These are phyloP conservation scores for Pulicaria dysenterica DNA, from an alignment of 129 eudicot species.

Conservation along the genomic window DNA sequence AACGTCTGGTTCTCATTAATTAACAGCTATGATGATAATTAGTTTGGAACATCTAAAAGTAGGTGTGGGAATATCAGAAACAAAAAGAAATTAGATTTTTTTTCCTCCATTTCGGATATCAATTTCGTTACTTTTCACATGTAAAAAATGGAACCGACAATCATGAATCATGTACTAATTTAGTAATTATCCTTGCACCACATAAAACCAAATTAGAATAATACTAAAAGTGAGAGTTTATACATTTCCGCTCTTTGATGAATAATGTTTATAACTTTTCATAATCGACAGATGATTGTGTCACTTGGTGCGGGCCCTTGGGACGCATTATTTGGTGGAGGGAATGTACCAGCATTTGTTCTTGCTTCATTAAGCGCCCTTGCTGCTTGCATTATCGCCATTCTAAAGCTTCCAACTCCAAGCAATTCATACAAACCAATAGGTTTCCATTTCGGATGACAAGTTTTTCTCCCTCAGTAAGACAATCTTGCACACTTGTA, in stretches of 20 bases:
- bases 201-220: too few species aligned
- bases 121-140: too few species aligned
- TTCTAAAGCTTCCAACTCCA: slow-evolving; percentile 67
- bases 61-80: too few species aligned
- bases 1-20: too few species aligned
- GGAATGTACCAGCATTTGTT: slow-evolving; percentile 91
- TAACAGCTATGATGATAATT: too few species aligned
- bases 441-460: slow-evolving; percentile 77
- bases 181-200: too few species aligned
- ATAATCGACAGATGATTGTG: slow-evolving; percentile 67
- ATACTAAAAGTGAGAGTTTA: not conserved
- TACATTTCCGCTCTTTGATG: not conserved
- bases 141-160: too few species aligned
- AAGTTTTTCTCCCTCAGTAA: slow-evolving; percentile 13
- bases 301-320: slow-evolving; percentile 99
- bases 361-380: slow-evolving; percentile 81
- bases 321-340: slow-evolving; percentile 98
- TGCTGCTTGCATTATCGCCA: slow-evolving; percentile 81
- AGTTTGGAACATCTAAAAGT: too few species aligned
- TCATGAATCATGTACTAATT: too few species aligned
- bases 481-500: slow-evolving; percentile 23
- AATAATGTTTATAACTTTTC: not conserved
- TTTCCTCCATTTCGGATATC: too few species aligned
- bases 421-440: slow-evolving; percentile 62
- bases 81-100: too few species aligned